Conservation (phyloP, 768 basidiomycete species). For the Mycena albidolilacea region DNA sequence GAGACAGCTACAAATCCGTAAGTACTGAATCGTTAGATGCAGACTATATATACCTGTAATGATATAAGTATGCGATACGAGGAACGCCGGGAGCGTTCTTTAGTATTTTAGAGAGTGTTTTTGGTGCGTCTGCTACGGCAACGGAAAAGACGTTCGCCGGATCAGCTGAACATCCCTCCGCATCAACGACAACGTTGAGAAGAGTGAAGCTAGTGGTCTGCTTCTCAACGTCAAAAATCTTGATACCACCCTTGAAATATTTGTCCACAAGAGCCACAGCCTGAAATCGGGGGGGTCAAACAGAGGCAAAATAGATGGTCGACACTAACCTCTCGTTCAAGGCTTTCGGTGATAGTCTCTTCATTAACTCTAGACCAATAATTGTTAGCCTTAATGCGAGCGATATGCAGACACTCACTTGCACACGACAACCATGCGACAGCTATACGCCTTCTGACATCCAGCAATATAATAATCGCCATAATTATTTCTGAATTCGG, state of each 20-base stretch:
- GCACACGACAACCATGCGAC: conserved; percentile 42
- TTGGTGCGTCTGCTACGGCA: conserved; percentile 33
- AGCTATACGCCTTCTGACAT: conserved; percentile 34
- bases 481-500: conserved; percentile 37
- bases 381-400: neutral
- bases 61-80: conserved; percentile 36
- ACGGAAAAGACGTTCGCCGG: conserved; percentile 29
- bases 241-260: conserved; percentile 39
- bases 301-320: too few species aligned
- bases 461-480: conserved; percentile 43
- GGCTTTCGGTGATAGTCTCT: conserved; percentile 31
- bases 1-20: conserved; percentile 22
- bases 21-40: neutral
- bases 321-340: conserved; percentile 24
- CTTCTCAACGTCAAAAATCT: conserved; percentile 27
- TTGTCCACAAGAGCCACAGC: conserved; percentile 30
- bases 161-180: conserved; percentile 38
- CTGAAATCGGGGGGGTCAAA: conserved; percentile 5
- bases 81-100: conserved; percentile 35
- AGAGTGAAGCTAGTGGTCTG: conserved; percentile 33
- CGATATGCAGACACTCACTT: conserved; percentile 30
- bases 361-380: conserved; percentile 31
- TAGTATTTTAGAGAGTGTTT: conserved; percentile 32
- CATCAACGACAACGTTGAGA: conserved; percentile 39
- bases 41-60: conserved; percentile 35